Evolutionary conservation across 2,329 filamentous ascomycete species (phyloP).

Genomic region (Beauveria asiatica): DNA sequence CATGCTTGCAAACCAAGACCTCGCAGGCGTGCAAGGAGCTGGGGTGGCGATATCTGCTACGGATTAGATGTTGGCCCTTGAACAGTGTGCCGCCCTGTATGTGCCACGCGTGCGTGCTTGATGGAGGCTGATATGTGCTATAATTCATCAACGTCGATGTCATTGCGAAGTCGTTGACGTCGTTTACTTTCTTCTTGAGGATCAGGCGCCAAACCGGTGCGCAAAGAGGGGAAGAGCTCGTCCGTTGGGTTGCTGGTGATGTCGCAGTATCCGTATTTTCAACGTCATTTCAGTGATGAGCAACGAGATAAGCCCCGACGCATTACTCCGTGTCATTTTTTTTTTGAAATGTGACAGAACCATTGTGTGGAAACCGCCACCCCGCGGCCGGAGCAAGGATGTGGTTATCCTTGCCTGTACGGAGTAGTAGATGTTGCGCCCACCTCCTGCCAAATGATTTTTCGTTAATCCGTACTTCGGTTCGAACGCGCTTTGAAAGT

Average conservation of each 20-base stretch:
- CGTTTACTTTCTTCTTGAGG: not conserved
- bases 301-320: not conserved
- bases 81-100: too few species aligned
- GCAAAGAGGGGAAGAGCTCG: not conserved
- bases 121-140: not conserved
- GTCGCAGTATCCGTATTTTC: not conserved
- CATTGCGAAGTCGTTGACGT: not conserved
- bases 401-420: not conserved
- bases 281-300: not conserved
- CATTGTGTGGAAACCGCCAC: not conserved
- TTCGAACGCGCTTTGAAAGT: not conserved
- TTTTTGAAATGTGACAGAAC: slow-evolving; percentile 1
- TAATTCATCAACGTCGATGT: not conserved
- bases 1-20: not conserved
- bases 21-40: not conserved
- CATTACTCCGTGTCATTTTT: not conserved
- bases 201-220: not conserved
- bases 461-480: too few species aligned
- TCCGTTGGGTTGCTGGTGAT: not conserved
- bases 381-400: not conserved
- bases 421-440: not conserved
- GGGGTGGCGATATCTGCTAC: not conserved
- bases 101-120: too few species aligned
- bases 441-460: too few species aligned
- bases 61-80: too few species aligned